Evolutionary conservation across 352 stramenopile species (phyloP).

Genomic region (Hyaloperonospora brassicae): DNA sequence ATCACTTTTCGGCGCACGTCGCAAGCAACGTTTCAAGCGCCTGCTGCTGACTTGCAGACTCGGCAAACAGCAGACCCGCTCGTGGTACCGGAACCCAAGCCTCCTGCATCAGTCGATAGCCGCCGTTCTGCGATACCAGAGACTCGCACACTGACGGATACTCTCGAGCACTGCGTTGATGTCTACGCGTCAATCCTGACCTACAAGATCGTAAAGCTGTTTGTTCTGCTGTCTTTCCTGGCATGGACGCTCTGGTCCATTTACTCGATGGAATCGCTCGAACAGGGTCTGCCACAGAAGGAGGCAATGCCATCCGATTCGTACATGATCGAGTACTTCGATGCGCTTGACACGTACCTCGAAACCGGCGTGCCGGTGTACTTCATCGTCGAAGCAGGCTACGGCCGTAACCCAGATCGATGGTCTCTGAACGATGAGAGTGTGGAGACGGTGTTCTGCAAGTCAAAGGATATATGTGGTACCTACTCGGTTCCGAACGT

Average conservation of each 20-base stretch:
- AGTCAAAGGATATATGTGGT: conserved; percentile 50
- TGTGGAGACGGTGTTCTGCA: conserved; percentile 44
- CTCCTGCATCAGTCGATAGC: conserved; percentile 13
- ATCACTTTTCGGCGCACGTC: conserved; percentile 35
- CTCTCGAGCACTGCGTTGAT: conserved; percentile 37
- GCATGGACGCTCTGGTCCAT: conserved; percentile 42
- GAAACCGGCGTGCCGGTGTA: conserved; percentile 52
- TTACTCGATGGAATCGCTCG: conserved; percentile 40
- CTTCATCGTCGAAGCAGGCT: conserved; percentile 54
- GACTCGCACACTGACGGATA: conserved; percentile 17
- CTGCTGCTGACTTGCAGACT: conserved; percentile 12
- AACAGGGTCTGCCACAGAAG: conserved; percentile 49
- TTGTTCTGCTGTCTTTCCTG: conserved; percentile 44
- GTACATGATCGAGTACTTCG: conserved; percentile 65
- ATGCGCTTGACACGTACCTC: conserved; percentile 45
- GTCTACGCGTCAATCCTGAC: conserved; percentile 42
- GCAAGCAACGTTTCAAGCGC: conserved; percentile 9
- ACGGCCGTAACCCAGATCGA: conserved; percentile 37
- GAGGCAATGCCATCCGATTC: conserved; percentile 58
- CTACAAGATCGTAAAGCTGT: conserved; percentile 40
- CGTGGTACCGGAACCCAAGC: conserved; percentile 27
- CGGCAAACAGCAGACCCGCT: conserved; percentile 19
- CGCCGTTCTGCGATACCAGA: conserved; percentile 11
- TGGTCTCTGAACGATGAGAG: conserved; percentile 42
- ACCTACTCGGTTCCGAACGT: conserved; percentile 51